phyloP scores from a whole-genome alignment of 495 filamentous ascomycete genomes.

The Penicillium bialowiezense region DNA sequence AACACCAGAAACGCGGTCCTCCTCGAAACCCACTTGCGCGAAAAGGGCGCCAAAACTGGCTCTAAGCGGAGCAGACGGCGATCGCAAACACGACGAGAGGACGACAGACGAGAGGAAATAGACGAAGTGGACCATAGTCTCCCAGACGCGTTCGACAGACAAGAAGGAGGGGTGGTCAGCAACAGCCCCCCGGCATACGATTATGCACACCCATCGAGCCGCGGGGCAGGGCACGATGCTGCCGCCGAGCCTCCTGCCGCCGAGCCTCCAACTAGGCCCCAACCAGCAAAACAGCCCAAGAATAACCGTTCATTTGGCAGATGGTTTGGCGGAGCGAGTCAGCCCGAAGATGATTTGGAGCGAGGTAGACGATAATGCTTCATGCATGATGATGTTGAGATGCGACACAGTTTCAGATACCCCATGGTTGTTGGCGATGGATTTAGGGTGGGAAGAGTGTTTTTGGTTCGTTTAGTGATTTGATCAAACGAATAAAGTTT shows the following conservation, averaged over 20 bases:
- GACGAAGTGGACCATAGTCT: constrained; percentile 34
- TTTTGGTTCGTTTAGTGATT: constrained; percentile 2
- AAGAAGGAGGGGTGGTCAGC: constrained; percentile 25
- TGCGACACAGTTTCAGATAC: constrained; percentile 14
- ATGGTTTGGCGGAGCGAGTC: constrained; percentile 36
- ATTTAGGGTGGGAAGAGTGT: not conserved
- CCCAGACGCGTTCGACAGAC: constrained; percentile 41
- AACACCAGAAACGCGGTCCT: constrained; percentile 77
- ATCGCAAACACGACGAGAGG: no score
- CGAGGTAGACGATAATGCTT: constrained; percentile 19
- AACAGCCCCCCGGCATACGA: constrained; percentile 29
- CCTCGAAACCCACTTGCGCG: constrained; percentile 67
- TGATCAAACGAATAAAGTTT: constrained; percentile 21
- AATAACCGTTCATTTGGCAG: constrained; percentile 20
- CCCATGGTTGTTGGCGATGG: constrained; percentile 6
- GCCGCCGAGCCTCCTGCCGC: constrained; percentile 10
- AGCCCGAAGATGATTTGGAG: constrained; percentile 29
- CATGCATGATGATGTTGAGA: not conserved
- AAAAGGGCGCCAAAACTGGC: constrained; percentile 36
- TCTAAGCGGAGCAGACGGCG: constrained; percentile 14
- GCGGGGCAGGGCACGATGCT: not conserved
- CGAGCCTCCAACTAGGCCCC: constrained; percentile 18
- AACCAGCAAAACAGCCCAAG: constrained; percentile 21
- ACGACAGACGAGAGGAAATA: constrained; percentile 5
- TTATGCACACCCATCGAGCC: constrained; percentile 14